Conservation (phyloP, 2,329 filamentous ascomycete genomes). For the Fusarium sp. region DNA sequence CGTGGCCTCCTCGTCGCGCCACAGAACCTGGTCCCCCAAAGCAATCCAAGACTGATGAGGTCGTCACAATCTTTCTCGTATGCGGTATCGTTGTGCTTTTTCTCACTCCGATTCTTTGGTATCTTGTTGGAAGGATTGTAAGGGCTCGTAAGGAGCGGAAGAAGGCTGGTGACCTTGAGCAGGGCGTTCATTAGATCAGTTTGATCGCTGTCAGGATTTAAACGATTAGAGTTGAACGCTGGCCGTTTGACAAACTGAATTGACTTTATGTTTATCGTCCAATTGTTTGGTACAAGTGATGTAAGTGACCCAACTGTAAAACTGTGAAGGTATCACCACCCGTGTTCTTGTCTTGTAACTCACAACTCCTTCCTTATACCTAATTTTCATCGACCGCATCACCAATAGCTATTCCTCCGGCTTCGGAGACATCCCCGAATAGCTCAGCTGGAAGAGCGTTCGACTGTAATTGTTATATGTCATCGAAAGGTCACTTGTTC, state of each 20-base stretch:
- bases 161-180: background rate
- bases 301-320: background rate
- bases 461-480: constrained; percentile 1
- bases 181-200: background rate
- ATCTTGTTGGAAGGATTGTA: background rate
- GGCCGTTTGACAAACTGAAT: background rate
- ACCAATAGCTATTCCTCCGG: background rate
- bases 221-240: background rate
- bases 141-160: background rate
- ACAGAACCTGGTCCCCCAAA: background rate
- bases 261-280: background rate
- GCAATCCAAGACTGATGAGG: background rate
- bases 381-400: background rate
- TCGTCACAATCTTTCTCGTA: constrained; percentile 7
- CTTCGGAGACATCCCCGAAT: constrained; percentile 33
- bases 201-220: background rate
- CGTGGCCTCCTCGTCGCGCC: constrained; percentile 20
- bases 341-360: background rate
- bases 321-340: background rate
- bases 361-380: background rate
- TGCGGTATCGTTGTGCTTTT: constrained; percentile 17
- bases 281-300: background rate
- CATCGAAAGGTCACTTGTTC: constrained; percentile 6
- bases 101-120: constrained; percentile 11
- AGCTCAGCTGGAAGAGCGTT: constrained; percentile 42